Evolutionary conservation across 192 early-diverging fungal genomes (phyloP), one percentile per base, ranked within the genome.

Genomic region (Lobosporangium transversale): DNA sequence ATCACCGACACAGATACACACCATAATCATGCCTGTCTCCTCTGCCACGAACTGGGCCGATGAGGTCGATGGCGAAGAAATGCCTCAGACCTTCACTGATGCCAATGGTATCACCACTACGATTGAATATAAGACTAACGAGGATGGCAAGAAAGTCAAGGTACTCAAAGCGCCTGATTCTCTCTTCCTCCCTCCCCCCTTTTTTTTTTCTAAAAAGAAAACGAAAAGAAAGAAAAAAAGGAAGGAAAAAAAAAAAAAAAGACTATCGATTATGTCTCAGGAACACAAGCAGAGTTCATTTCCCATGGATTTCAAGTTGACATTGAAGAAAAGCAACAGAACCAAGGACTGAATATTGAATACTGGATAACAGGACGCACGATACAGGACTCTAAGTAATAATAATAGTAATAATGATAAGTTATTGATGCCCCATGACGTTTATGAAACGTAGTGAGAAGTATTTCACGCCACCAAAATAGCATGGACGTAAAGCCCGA

Each of bases 61-160:
- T 40, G 73, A 76, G 65, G 73, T 76, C 64, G 73, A 76, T 53
- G 73, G 73, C 45, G 73, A 76, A 21, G 73, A 76, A 45, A 58
- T 54, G 30, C 64, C 73, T 48, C 73, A 83, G 56, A 80, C 83
- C 57, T 84, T 82, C 67, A 85, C 88, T 63, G 89, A 90, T 40
- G 87, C 89, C 55, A 91, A 95, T 62, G 94, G 92, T 24, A 92
- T 94, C 66, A 92, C 91, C 71, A 90, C 89, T 9, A 85, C 94
- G 53, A 87, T 93, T 40, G 91, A 94, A 83, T 89, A 92, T 83
- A 86, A 84, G 60, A 80, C 83, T n/a, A 97, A 95, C 64, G 95
- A 94, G 26, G 92, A 95, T 47, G 95, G 95, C 71, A 92, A 95
- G 76, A 94, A 90, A 83, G 94, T 97, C 50, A 95, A 94, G 83